phyloP scores from a whole-genome alignment of 2,329 filamentous ascomycete genomes.

The Exophiala spinifera region DNA sequence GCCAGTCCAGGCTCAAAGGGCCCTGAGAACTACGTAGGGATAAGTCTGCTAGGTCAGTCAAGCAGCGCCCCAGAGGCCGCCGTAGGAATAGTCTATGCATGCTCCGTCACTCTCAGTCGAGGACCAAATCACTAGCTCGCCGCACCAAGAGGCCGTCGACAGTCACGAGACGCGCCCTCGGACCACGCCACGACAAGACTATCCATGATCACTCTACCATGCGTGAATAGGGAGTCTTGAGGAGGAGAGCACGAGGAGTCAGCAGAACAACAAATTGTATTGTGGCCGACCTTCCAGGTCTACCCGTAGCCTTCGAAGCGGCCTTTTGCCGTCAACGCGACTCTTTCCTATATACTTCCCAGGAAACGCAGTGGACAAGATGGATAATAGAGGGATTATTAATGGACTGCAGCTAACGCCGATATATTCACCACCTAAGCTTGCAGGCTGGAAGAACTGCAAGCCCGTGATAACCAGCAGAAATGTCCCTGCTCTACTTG shows the following conservation, averaged over 20 bases:
- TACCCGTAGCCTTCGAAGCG: background rate
- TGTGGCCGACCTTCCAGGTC: background rate
- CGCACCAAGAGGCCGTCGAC: background rate
- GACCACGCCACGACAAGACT: background rate
- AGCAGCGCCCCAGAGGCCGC: too few species aligned
- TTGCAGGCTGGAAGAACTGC: background rate
- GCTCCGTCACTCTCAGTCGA: too few species aligned
- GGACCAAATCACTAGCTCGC: too few species aligned
- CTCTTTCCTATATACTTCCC: background rate
- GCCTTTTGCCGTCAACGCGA: background rate
- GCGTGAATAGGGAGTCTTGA: background rate
- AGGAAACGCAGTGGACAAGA: background rate
- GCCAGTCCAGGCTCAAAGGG: background rate
- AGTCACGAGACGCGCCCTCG: background rate
- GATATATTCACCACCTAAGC: background rate
- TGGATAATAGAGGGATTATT: background rate
- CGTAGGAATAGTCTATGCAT: too few species aligned
- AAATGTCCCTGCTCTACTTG: conserved; percentile 51
- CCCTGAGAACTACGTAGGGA: background rate
- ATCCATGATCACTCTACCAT: background rate
- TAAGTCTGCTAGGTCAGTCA: background rate
- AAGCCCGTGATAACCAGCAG: background rate
- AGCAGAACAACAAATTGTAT: background rate
- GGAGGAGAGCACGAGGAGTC: background rate
- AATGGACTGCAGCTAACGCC: background rate